Conservation (phyloP, 2,329 filamentous ascomycete genomes). For the Calonectria hawksworthii region DNA sequence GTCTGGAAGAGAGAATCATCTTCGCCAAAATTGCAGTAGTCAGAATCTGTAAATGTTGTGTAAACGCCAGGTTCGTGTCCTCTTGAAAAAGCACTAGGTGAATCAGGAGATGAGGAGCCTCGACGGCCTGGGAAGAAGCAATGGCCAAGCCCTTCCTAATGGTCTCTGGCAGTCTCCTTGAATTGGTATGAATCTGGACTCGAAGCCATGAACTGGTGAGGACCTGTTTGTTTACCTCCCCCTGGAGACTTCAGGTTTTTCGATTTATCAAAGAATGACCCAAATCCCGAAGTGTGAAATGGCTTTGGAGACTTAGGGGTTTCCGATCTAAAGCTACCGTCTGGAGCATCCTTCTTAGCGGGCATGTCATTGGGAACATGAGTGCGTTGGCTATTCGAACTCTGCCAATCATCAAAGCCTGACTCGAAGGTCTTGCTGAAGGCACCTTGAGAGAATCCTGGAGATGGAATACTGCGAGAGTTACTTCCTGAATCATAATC, state of each 20-base stretch:
- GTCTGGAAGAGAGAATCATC: conserved; percentile 26
- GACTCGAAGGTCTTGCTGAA: conserved; percentile 40
- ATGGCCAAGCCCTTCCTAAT: conserved; percentile 44
- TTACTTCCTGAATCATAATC: background rate
- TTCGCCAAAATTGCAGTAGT: conserved; percentile 18
- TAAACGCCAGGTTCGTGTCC: background rate
- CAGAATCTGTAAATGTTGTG: conserved; percentile 33
- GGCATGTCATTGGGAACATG: background rate
- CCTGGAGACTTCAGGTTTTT: conserved; percentile 22
- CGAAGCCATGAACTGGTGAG: conserved; percentile 13
- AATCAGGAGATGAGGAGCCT: conserved; percentile 30
- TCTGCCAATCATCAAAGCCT: conserved; percentile 23
- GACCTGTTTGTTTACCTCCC: conserved; percentile 14
- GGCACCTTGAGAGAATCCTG: conserved; percentile 40
- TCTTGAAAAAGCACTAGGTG: conserved; percentile 20
- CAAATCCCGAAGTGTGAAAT: conserved; percentile 35
- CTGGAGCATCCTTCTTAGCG: background rate
- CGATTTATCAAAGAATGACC: conserved; percentile 41
- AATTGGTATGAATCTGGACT: conserved; percentile 20
- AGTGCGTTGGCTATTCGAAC: conserved; percentile 15
- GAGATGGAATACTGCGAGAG: conserved; percentile 22
- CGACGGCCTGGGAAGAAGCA: conserved; percentile 33
- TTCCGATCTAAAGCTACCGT: conserved; percentile 19
- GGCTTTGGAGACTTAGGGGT: conserved; percentile 33
- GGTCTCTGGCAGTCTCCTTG: conserved; percentile 41